These are phyloP conservation scores for Yarrowia porcina DNA, from an alignment of 805 yeast genomes.

Conservation along the genomic window DNA sequence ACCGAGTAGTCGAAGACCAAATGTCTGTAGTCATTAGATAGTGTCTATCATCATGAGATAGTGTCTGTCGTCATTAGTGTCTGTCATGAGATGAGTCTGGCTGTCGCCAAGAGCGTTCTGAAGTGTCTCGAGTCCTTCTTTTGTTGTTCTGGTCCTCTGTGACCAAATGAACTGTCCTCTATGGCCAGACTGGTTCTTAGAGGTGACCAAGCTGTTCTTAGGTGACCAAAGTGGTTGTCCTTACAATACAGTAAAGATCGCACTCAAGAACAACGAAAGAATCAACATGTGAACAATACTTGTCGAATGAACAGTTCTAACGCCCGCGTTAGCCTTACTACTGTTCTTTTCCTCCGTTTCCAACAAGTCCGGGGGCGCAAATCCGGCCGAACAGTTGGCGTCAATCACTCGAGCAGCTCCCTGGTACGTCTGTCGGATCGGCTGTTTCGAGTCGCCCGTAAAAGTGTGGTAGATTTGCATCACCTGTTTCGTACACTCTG, in stretches of 20 bases:
- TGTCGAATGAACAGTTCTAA: not conserved
- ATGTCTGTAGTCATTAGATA: no score
- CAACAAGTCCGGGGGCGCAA: constrained; percentile 13
- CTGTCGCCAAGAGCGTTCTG: no score
- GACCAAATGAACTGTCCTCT: no score
- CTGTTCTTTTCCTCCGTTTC: not conserved
- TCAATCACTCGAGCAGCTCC: constrained; percentile 33
- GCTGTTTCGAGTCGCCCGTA: constrained; percentile 31
- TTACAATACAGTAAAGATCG: not conserved
- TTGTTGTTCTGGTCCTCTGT: no score
- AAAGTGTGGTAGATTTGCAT: constrained; percentile 33
- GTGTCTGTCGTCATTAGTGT: no score
- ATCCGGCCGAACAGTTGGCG: constrained; percentile 30
- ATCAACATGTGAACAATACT: not conserved
- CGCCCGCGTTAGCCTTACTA: not conserved
- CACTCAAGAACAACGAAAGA: not conserved
- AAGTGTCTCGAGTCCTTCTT: no score
- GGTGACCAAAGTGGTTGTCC: no score
- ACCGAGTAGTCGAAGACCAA: no score
- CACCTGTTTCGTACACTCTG: constrained; percentile 32
- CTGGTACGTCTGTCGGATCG: constrained; percentile 35
- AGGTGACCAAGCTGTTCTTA: no score
- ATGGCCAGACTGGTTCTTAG: no score
- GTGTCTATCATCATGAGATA: no score
- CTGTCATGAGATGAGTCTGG: no score